These are phyloP conservation scores for Solanum dulcamara DNA, from an alignment of 257 asterid species.

Conservation along the genomic window DNA sequence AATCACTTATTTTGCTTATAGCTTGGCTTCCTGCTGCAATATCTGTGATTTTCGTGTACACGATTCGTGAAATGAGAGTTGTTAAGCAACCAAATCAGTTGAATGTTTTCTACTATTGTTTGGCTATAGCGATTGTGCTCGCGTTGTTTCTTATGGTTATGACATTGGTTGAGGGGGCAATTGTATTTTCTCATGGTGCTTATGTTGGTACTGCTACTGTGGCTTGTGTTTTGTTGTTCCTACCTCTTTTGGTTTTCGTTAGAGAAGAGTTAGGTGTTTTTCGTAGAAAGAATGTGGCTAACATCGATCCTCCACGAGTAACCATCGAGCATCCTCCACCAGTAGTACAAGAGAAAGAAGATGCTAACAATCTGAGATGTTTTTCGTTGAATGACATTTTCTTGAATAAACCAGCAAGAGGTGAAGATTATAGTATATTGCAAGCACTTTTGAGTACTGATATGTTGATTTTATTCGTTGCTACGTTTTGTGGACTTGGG, in stretches of 20 bases:
- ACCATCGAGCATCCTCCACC: not conserved
- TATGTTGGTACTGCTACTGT: constrained; percentile 62
- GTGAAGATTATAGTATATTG: constrained; percentile 56
- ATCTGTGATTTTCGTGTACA: constrained; percentile 69
- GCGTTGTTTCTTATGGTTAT: constrained; percentile 67
- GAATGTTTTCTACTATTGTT: constrained; percentile 39
- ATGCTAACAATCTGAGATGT: not conserved
- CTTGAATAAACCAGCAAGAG: constrained; percentile 54
- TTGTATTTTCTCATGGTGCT: constrained; percentile 37
- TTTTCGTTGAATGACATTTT: constrained; percentile 20
- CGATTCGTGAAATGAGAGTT: constrained; percentile 56
- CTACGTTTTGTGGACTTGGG: constrained; percentile 67
- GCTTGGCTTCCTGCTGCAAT: constrained; percentile 89
- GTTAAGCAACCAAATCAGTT: constrained; percentile 35
- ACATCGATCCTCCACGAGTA: constrained; percentile 5
- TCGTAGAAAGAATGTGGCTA: constrained; percentile 5
- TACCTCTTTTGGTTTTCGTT: constrained; percentile 47
- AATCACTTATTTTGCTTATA: constrained; percentile 53
- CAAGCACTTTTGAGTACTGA: constrained; percentile 70
- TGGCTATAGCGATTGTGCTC: constrained; percentile 35
- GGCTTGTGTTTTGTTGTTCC: constrained; percentile 40
- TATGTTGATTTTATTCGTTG: constrained; percentile 43
- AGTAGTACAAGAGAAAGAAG: not conserved
- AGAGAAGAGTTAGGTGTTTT: constrained; percentile 37
- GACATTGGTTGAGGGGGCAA: constrained; percentile 39